A percentile compares a stretch with the other conserved stretches of the same genome.
These are phyloP conservation scores for Linum tenue DNA, from an alignment of 345 rosid genomes.

Conservation along the genomic window DNA sequence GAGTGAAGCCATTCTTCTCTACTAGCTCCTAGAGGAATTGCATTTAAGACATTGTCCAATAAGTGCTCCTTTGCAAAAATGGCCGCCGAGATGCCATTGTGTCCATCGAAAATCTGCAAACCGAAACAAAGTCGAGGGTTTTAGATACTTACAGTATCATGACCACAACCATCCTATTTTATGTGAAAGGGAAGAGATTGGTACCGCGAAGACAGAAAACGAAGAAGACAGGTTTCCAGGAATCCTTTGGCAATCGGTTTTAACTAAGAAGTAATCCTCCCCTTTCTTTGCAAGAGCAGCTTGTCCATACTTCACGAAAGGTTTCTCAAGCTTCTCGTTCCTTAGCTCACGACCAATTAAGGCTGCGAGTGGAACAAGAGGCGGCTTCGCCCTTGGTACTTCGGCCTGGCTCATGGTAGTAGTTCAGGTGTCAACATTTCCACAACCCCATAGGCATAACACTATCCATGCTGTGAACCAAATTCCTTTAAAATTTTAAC, in stretches of 20 bases:
- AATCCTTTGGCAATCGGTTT: conserved; percentile 69
- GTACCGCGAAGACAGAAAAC: conserved; percentile 95
- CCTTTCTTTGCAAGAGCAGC: conserved; percentile 98
- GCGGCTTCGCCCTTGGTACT: conserved; percentile 50
- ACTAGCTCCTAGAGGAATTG: conserved; percentile 60
- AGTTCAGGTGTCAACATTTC: conserved; percentile 43
- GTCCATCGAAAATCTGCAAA: conserved; percentile 89
- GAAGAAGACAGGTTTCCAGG: conserved; percentile 69
- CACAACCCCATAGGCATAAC: conserved; percentile 13
- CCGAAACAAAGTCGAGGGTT: neutral
- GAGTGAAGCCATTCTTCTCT: conserved; percentile 99
- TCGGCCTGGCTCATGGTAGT: conserved; percentile 60
- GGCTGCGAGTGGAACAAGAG: conserved; percentile 85
- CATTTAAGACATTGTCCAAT: conserved; percentile 77
- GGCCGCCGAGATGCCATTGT: conserved; percentile 97
- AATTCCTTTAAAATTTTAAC: neutral
- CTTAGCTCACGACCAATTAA: conserved; percentile 90
- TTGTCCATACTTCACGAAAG: conserved; percentile 84
- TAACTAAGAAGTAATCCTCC: conserved; percentile 85
- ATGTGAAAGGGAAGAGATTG: conserved; percentile 1
- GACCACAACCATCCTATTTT: conserved; percentile 2
- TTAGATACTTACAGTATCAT: neutral
- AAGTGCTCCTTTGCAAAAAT: conserved; percentile 80
- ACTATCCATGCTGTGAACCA: conserved; percentile 15
- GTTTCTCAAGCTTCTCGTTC: conserved; percentile 75